A percentile compares a stretch with the other conserved stretches of the same genome.
Evolutionary conservation across 1,284 basidiomycete genomes (phyloP).

Genomic region (Apiotrichum akiyoshidainum): DNA sequence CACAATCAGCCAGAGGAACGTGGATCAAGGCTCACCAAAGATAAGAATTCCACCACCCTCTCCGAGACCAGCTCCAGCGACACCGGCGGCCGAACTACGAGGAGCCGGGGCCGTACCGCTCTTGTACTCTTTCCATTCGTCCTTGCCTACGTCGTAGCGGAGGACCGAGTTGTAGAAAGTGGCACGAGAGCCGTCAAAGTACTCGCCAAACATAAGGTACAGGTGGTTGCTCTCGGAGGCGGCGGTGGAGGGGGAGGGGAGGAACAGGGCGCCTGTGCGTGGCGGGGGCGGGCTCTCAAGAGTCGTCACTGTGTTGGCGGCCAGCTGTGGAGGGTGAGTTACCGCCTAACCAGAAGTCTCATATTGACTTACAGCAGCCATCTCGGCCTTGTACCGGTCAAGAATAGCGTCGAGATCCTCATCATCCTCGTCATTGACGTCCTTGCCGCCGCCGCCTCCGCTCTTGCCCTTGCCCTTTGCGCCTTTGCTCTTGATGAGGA

Average conservation of each 20-base stretch:
- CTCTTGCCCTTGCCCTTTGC: slow-evolving; percentile 41
- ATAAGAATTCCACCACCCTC: slow-evolving; percentile 80
- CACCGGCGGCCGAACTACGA: slow-evolving; percentile 76
- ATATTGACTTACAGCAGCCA: slow-evolving; percentile 16
- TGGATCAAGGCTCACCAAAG: slow-evolving; percentile 59
- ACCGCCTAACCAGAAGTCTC: slow-evolving; percentile 59
- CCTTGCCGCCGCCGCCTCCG: slow-evolving; percentile 33
- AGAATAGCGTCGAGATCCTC: slow-evolving; percentile 76
- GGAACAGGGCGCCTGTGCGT: slow-evolving; percentile 74
- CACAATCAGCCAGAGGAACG: slow-evolving; percentile 6
- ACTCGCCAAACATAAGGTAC: slow-evolving; percentile 72
- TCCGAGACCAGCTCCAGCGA: slow-evolving; percentile 58
- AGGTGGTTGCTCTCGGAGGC: slow-evolving; percentile 65
- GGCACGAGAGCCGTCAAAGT: slow-evolving; percentile 77
- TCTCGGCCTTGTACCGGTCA: slow-evolving; percentile 52
- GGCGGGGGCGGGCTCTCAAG: slow-evolving; percentile 62
- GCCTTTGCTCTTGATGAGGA: slow-evolving; percentile 52
- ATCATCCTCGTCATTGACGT: slow-evolving; percentile 61
- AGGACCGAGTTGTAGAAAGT: slow-evolving; percentile 26
- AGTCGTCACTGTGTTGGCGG: slow-evolving; percentile 57
- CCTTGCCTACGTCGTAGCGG: slow-evolving; percentile 50
- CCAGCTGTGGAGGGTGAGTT: slow-evolving; percentile 70
- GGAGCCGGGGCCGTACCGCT: slow-evolving; percentile 79
- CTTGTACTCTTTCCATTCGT: slow-evolving; percentile 82
- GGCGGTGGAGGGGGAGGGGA: slow-evolving; percentile 58